Evolutionary conservation across 495 filamentous ascomycete genomes (phyloP).

Genomic region (Penicillium alfredii): DNA sequence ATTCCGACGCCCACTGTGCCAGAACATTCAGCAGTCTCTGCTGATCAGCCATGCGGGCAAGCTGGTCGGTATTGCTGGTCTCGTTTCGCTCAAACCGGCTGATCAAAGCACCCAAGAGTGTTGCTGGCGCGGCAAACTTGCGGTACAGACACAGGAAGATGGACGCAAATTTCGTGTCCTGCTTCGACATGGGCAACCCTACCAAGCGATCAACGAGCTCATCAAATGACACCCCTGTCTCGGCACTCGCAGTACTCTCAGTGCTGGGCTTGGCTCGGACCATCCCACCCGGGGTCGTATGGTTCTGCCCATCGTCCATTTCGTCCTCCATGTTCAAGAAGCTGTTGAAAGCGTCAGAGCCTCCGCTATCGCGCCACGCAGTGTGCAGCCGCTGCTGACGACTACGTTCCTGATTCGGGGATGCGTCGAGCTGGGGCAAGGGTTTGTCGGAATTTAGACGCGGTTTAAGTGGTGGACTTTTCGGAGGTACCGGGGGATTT

Average conservation of each 20-base stretch:
- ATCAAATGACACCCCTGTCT: conserved; percentile 68
- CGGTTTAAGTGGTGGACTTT: conserved; percentile 34
- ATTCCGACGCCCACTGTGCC: conserved; percentile 81
- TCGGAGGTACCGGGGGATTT: conserved; percentile 40
- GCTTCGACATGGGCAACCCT: conserved; percentile 71
- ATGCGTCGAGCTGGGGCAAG: conserved; percentile 24
- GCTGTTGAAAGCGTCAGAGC: conserved; percentile 39
- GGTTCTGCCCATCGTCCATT: conserved; percentile 28
- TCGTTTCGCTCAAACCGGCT: conserved; percentile 65
- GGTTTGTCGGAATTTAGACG: conserved; percentile 32
- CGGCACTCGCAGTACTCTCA: conserved; percentile 30
- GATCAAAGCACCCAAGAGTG: conserved; percentile 68
- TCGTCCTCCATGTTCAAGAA: conserved; percentile 47
- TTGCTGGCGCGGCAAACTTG: conserved; percentile 78
- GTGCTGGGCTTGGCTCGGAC: conserved; percentile 28
- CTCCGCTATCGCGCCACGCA: conserved; percentile 39
- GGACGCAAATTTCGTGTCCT: conserved; percentile 75
- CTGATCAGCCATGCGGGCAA: conserved; percentile 72
- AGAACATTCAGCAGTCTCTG: conserved; percentile 76
- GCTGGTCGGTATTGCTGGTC: conserved; percentile 51
- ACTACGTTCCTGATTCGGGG: conserved; percentile 25
- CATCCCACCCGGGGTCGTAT: conserved; percentile 27
- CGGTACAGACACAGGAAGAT: conserved; percentile 93
- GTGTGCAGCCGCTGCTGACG: conserved; percentile 33
- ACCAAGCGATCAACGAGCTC: conserved; percentile 85